Evolutionary conservation across 1,284 basidiomycete species (phyloP).

Genomic region (Phlebopus sp.): DNA sequence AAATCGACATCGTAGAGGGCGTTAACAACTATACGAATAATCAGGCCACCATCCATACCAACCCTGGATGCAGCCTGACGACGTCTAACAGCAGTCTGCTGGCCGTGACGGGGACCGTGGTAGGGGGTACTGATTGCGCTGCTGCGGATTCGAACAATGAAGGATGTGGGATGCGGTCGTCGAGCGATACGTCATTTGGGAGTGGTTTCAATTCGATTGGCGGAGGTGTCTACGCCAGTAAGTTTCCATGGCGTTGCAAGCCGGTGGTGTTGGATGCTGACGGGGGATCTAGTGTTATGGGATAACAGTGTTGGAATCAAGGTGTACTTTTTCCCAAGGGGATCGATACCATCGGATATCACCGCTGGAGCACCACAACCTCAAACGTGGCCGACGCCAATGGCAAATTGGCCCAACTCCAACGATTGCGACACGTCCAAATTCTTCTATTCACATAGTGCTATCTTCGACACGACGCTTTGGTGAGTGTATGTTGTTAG

Average conservation of each 20-base stretch:
- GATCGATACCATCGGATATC: slow-evolving; percentile 74
- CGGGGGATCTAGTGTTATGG: slow-evolving; percentile 25
- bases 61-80: slow-evolving; percentile 64
- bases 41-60: slow-evolving; percentile 79
- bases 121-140: slow-evolving; percentile 69
- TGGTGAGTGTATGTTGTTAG: slow-evolving; percentile 47
- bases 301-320: slow-evolving; percentile 69
- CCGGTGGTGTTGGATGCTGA: slow-evolving; percentile 3
- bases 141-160: slow-evolving; percentile 63
- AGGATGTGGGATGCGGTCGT: slow-evolving; percentile 66
- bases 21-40: slow-evolving; percentile 77
- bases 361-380: slow-evolving; percentile 64
- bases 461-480: slow-evolving; percentile 81
- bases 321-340: slow-evolving; percentile 79
- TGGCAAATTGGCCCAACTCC: slow-evolving; percentile 74
- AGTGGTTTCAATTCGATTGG: slow-evolving; percentile 65
- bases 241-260: slow-evolving; percentile 28
- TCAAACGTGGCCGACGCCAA: slow-evolving; percentile 68
- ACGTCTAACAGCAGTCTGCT: slow-evolving; percentile 48
- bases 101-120: slow-evolving; percentile 57
- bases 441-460: slow-evolving; percentile 74
- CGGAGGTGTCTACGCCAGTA: slow-evolving; percentile 82
- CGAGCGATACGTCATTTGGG: slow-evolving; percentile 56
- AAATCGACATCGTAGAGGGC: slow-evolving; percentile 87
- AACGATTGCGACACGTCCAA: slow-evolving; percentile 66